phyloP scores from a whole-genome alignment of 73 alveolate genomes.

The Uronychia binucleata region DNA sequence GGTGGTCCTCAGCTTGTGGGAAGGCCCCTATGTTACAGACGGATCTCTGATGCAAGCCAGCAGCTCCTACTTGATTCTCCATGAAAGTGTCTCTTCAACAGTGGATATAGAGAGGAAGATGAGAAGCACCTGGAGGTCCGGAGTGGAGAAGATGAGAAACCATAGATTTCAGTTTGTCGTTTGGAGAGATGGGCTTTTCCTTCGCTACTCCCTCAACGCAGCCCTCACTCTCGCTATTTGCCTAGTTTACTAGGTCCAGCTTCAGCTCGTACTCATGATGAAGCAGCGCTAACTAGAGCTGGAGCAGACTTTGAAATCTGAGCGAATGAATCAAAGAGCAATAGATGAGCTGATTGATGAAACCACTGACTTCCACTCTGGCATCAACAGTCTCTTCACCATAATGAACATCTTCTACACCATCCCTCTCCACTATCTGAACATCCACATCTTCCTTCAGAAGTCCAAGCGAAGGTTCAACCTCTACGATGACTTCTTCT shows the following conservation, averaged over 20 bases:
- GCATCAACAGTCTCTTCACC: neutral
- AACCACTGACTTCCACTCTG: neutral
- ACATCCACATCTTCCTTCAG: neutral
- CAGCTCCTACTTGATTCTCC: neutral
- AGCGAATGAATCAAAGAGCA: no score
- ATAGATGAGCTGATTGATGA: neutral
- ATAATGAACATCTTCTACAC: neutral
- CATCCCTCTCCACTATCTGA: neutral
- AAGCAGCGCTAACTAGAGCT: no score
- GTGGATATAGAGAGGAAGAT: neutral
- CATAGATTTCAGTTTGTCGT: neutral
- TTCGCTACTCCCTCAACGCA: neutral
- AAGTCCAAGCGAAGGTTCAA: neutral
- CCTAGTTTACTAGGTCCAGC: neutral
- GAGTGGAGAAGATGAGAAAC: neutral
- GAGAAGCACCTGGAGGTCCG: neutral
- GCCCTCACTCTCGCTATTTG: neutral
- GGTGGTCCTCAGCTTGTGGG: neutral
- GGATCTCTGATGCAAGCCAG: neutral
- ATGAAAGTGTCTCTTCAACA: neutral
- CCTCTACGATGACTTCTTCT: neutral
- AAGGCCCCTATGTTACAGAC: neutral
- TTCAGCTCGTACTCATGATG: neutral
- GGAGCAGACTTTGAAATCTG: no score
- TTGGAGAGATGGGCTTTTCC: neutral